A percentile compares a stretch with the other conserved stretches of the same genome.
Evolutionary conservation across 805 yeast species (phyloP).

Genomic region (Monosporozyma servazzii): DNA sequence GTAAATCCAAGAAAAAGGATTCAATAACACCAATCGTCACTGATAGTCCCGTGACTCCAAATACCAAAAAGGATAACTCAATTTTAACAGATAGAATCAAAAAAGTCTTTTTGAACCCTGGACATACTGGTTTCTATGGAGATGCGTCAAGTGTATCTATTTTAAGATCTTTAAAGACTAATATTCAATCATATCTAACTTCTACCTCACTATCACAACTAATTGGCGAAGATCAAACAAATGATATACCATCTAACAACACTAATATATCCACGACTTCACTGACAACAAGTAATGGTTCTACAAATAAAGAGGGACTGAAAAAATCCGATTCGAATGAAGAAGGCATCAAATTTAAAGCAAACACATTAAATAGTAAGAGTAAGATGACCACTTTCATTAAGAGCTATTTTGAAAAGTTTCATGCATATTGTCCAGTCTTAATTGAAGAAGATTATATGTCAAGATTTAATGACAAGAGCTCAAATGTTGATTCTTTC

Average conservation of each 20-base stretch:
- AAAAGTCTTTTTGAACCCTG: slow-evolving; percentile 28
- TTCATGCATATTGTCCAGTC: slow-evolving; percentile 56
- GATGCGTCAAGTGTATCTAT: slow-evolving; percentile 52
- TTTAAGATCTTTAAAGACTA: slow-evolving; percentile 34
- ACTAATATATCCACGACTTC: neutral
- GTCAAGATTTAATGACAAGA: slow-evolving; percentile 21
- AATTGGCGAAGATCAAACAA: neutral
- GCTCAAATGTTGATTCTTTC: neutral
- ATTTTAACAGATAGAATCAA: neutral
- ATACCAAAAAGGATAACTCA: slow-evolving; percentile 7
- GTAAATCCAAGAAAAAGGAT: neutral
- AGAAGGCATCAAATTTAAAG: neutral
- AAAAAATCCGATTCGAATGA: neutral
- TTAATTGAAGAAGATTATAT: slow-evolving; percentile 46
- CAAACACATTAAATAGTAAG: slow-evolving; percentile 2
- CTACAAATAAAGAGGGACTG: neutral
- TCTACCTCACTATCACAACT: neutral
- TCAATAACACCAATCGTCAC: neutral
- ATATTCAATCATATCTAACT: slow-evolving; percentile 1
- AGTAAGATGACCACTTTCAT: slow-evolving; percentile 27
- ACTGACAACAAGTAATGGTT: neutral
- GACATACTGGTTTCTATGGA: slow-evolving; percentile 58
- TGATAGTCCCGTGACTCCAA: neutral
- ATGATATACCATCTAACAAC: neutral
- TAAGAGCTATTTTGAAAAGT: slow-evolving; percentile 46